These are phyloP conservation scores for Urostyla sp. DNA, from an alignment of 73 alveolate species.

Conservation along the genomic window DNA sequence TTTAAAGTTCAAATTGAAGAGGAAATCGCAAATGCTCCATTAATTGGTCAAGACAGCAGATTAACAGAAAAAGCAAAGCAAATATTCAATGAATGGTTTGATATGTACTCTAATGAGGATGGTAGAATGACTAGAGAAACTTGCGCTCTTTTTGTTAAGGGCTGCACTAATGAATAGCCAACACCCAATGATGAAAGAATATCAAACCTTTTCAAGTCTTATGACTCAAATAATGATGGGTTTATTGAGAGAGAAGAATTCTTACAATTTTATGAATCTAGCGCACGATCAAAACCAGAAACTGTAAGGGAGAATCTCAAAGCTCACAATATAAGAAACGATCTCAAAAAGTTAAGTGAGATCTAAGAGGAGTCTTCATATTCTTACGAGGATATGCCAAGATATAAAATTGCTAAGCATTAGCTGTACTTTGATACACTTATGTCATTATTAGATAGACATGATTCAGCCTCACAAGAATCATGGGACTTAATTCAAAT, in stretches of 20 bases:
- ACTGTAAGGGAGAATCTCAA: conserved; percentile 76
- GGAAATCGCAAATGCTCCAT: conserved; percentile 53
- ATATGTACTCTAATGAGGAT: conserved; percentile 72
- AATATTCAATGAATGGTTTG: conserved; percentile 75
- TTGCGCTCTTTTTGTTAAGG: conserved; percentile 75
- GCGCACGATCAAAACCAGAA: conserved; percentile 63
- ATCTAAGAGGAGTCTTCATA: conserved; percentile 68
- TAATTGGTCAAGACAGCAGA: conserved; percentile 61
- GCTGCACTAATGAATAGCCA: conserved; percentile 81
- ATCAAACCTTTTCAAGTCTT: conserved; percentile 59
- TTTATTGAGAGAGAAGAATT: conserved; percentile 68
- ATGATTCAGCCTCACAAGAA: conserved; percentile 70
- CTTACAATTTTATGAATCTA: conserved; percentile 65
- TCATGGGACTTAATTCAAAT: conserved; percentile 69
- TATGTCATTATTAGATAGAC: conserved; percentile 47
- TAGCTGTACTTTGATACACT: conserved; percentile 63
- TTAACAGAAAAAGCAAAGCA: conserved; percentile 60
- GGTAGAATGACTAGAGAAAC: conserved; percentile 69
- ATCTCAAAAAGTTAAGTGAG: conserved; percentile 74
- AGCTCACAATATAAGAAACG: conserved; percentile 78
- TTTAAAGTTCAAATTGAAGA: conserved; percentile 28
- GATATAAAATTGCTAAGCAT: conserved; percentile 68
- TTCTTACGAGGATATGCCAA: conserved; percentile 67
- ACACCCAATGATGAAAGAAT: conserved; percentile 71
- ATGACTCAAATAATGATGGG: conserved; percentile 76